Base-by-base conservation (phyloP, 106 monocot species). In the Platanthera guangdongensis region DNA sequence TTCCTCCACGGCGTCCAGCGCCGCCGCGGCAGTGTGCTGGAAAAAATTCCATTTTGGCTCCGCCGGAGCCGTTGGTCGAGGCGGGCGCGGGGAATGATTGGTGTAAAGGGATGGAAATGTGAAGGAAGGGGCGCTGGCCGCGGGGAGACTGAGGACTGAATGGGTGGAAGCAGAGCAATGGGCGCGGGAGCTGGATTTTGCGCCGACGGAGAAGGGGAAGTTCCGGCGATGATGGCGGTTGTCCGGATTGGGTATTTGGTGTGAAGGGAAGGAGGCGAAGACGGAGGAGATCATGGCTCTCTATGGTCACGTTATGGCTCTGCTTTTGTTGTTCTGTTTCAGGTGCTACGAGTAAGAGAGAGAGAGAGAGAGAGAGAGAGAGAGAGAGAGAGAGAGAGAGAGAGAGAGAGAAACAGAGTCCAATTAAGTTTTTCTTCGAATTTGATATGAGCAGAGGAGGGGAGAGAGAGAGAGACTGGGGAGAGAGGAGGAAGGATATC, bases 1-100 rank as follows among this genome's bases (percentile, higher is more conserved):
- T 22, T 25, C 14, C 45, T 80, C 74, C 4, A 74, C 39, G 9
- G 65, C 25, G 32, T 80, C 52, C 0, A 80, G 74, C 11, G 74
- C 74, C 0, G 47, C 19, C 0, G 80, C 63, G 0, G 19, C 32
- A 1, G 53, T 39, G 7, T 52, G 64, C 47, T 74, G 74, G n/a
- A 80, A 52, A 0, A 25, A 65, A 32, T 64, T 73, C 50, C 13
- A 65, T 2, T 9, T 51, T 21, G 21, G 72, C 49, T 13, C 15
- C 3, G 3, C 13, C 21, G 49, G 9, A 39, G 39, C 39, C 39
- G 39, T 3, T 39, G 39, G 2, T 39, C 39, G 39, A 39, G 39
- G 39, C 9, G 51, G 9, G 0, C 19, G 0, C 9, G 22, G 9
- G 0, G 51, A 65, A 0, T 2, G 32, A 8, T 21, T n/a, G 28